phyloP scores from a whole-genome alignment of 2,329 filamentous ascomycete genomes.

The Xylogone sp. region DNA sequence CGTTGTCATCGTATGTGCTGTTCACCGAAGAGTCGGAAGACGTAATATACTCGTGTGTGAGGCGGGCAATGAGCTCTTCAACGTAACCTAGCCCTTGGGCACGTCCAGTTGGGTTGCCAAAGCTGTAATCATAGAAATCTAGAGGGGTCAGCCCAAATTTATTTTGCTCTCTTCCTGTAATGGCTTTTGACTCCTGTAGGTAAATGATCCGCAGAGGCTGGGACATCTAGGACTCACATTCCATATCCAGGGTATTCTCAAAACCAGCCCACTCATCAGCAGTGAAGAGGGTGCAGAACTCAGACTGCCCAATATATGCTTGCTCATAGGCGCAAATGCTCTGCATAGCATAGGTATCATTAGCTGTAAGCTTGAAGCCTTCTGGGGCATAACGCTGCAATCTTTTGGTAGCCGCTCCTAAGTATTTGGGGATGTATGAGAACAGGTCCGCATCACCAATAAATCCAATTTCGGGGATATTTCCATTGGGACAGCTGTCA shows the following conservation, averaged over 20 bases:
- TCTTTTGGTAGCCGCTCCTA: slow-evolving; percentile 39
- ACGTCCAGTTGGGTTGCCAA: slow-evolving; percentile 76
- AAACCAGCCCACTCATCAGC: slow-evolving; percentile 51
- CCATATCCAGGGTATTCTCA: slow-evolving; percentile 48
- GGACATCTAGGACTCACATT: slow-evolving; percentile 36
- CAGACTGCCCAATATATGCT: slow-evolving; percentile 43
- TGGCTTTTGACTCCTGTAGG: too few species aligned
- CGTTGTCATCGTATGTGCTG: slow-evolving; percentile 64
- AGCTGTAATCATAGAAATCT: slow-evolving; percentile 64
- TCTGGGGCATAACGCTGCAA: slow-evolving; percentile 42
- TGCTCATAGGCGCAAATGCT: slow-evolving; percentile 53
- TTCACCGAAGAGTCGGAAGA: slow-evolving; percentile 73
- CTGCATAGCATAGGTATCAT: slow-evolving; percentile 48
- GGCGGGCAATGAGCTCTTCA: slow-evolving; percentile 77
- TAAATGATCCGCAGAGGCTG: too few species aligned
- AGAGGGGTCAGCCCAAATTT: neutral
- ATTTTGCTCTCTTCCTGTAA: too few species aligned
- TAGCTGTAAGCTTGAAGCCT: slow-evolving; percentile 43
- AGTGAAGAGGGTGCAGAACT: slow-evolving; percentile 52
- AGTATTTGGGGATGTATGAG: slow-evolving; percentile 42
- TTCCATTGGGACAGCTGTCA: slow-evolving; percentile 42
- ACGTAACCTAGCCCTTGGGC: slow-evolving; percentile 82
- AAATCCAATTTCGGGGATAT: slow-evolving; percentile 11
- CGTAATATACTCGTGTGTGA: slow-evolving; percentile 63
- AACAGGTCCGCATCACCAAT: slow-evolving; percentile 38